Conservation (phyloP, 345 rosid species). For the Lagerstroemia speciosa region DNA sequence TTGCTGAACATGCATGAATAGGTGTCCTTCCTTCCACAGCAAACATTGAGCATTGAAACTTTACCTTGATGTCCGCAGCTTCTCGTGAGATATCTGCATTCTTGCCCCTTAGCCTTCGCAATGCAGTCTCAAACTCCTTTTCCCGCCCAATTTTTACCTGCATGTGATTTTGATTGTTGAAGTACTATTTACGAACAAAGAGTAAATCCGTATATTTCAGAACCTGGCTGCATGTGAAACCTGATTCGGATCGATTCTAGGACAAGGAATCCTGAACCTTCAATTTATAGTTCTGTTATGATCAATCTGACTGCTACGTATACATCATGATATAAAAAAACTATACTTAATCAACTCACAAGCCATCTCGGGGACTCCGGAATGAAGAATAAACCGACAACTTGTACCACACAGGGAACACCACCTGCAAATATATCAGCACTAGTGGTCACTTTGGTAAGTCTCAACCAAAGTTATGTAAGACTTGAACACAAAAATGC, state of each 20-base stretch:
- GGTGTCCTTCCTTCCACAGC: neutral
- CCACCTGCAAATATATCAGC: constrained; percentile 16
- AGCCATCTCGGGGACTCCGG: constrained; percentile 53
- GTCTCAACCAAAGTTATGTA: neutral
- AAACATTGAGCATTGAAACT: neutral
- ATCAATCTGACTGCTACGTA: neutral
- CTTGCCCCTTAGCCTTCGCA: constrained; percentile 37
- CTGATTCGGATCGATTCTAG: neutral
- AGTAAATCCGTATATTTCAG: too few species aligned
- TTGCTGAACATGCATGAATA: neutral
- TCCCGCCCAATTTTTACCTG: constrained; percentile 37
- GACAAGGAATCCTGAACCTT: neutral
- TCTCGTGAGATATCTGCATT: constrained; percentile 32
- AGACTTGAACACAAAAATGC: neutral
- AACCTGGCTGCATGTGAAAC: neutral
- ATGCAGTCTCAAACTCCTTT: constrained; percentile 30
- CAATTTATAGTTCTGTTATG: neutral
- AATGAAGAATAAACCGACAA: constrained; percentile 28
- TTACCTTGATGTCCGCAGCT: constrained; percentile 38
- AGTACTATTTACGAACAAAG: neutral
- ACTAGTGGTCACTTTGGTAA: neutral
- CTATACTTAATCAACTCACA: constrained; percentile 14
- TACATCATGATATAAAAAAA: neutral
- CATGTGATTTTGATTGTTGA: neutral
- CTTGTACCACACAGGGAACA: constrained; percentile 24